Evolutionary conservation across 805 yeast species (phyloP), one percentile per base, ranked within the genome.

Genomic region (Kodamaea neixiangensis): DNA sequence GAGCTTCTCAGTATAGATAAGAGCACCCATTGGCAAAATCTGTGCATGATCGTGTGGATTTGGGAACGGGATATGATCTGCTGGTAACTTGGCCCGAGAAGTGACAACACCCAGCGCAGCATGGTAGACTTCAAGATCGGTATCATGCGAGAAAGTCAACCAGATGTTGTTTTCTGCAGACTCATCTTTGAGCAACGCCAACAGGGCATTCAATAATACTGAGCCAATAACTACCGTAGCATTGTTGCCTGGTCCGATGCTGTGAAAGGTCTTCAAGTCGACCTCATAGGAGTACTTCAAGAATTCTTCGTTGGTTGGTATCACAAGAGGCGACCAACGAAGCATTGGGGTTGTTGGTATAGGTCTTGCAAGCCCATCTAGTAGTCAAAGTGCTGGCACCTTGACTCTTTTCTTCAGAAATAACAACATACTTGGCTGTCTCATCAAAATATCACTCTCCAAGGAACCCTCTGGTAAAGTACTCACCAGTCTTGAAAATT

Each of bases 61-160:
- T 45, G 75, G 73, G 65, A 80, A 80, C 3, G 74, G 75, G 44
- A 81, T 73, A 47, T 71, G 68, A 53, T 72, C 73, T 6, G 77
- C 63, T 4, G 83, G 77, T 38, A 82, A 72, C 38, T 72, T 69
- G 2, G 67, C 58, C 22, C 63, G 70, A 9, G 79, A 71, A 53
- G 72, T 69, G 51, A 77, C 52, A 55, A 87, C 63, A 7, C 89
- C 91, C 48, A 87, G 68, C 1, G 93, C 87, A 25, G 88, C 72
- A 59, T 85, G 70, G 59, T 78, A 82, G 38, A 85, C 71, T 54
- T 83, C 72, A 39, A 88, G 66, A 55, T 85, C 86, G 40, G 86
- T 79, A 62, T 89, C 96, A 62, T 89, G 96, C 13, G 89, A 76
- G 72, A 88, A 85, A 57, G 83, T 85, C 58, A 87, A 73, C 75